Base-by-base conservation (phyloP, 306 rosid genomes). In the Hippophae gyantsensis region DNA sequence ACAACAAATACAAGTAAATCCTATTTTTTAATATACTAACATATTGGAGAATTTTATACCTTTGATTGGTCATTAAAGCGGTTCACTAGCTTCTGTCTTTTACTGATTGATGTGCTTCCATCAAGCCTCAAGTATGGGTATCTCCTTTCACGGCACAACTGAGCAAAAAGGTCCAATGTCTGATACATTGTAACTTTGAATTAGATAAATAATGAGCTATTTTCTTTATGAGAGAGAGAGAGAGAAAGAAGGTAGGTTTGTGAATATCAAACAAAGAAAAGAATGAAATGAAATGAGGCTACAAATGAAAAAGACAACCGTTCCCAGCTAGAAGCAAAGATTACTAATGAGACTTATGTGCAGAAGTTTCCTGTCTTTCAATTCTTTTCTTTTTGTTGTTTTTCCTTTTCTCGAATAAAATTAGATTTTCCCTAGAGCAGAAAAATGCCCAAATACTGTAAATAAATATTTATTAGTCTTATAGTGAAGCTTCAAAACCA, bases 101-200 rank as follows among this genome's bases (percentile, higher is more conserved):
- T 90, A 72, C 89, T 85, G 69, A 90, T 87, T 75, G 98, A 85
- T 49, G 98, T 90, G 23, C 81, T 26, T 43, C 98, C 98, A 50
- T 90, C 98, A 62, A 90, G 98, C 76, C 98, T 85, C 85, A 90
- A 72, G 74, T 79, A 68, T 50, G 98, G 96, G 70, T 90, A 90
- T 76, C 89, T 79, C 74, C 82, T 84, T 79, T 90, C 98, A 61
- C 98, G 95, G 59, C 96, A 90, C 69, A 90, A 69, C 70, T 90
- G 98, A 61, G 86, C 86, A 65, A 90, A 90, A 65, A 90, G 92
- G 78, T 90, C 98, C 57, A 90, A 87, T 10, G 98, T 90, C 98
- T 90, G 81, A 67, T 59, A 63, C 67, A 81, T 69, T 43, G 55
- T 18, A 69, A 57, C 72, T 50, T 72, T 23, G n/a, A 68, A 62